These are phyloP conservation scores for Ceratobasidium sp. DNA, from an alignment of 1,284 basidiomycete species.

Conservation along the genomic window DNA sequence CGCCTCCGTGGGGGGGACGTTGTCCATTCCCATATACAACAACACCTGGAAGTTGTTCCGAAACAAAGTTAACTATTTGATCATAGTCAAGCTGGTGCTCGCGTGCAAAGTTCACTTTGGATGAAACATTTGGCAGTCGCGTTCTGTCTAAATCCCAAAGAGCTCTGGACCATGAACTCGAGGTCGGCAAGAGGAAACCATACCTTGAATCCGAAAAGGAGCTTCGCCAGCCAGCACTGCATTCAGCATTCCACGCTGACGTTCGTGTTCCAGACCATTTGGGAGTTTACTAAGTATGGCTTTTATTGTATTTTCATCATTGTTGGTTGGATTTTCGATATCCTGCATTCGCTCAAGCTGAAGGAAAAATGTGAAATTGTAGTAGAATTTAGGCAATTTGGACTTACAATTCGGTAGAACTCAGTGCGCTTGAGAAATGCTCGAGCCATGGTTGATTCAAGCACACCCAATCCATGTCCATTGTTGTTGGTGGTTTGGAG, in stretches of 20 bases:
- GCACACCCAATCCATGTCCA: not conserved
- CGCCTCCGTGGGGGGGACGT: not conserved
- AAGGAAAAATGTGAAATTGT: not conserved
- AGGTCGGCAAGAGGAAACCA: not conserved
- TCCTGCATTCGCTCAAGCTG: not conserved
- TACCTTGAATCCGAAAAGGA: too few species aligned
- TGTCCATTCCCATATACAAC: not conserved
- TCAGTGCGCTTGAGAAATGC: not conserved
- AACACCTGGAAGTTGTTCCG: not conserved
- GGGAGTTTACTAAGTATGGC: not conserved
- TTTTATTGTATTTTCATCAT: not conserved
- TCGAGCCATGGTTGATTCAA: not conserved
- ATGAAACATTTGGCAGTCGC: not conserved
- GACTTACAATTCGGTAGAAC: not conserved
- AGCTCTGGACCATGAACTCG: not conserved
- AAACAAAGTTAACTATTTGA: not conserved
- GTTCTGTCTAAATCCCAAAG: not conserved
- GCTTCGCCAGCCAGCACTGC: too few species aligned
- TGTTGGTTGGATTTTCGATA: not conserved
- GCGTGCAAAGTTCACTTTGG: not conserved
- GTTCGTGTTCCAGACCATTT: not conserved
- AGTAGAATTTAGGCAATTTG: not conserved
- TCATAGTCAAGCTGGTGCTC: not conserved
- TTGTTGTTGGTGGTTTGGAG: not conserved
- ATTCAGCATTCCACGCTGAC: conserved; percentile 6